Base-by-base conservation (phyloP, 2,329 filamentous ascomycete species). In the Fusarium graminum region DNA sequence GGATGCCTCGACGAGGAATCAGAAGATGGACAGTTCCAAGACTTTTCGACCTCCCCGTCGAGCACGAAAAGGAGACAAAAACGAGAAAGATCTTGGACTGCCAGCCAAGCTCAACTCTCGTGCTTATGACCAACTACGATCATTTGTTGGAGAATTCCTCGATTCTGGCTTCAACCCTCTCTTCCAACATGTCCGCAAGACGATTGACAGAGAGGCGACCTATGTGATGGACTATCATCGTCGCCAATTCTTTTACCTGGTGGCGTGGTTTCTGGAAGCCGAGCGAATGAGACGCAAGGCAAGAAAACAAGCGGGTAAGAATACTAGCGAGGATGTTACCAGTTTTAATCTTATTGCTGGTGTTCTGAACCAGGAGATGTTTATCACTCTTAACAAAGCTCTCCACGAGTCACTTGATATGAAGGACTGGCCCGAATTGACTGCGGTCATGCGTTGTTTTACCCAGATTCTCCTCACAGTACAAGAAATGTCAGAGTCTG, bases 101-200 rank as follows among this genome's bases (percentile, higher is more conserved):
- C 87, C 88, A 0, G 86, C 90, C 1, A 82, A 88, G 32, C 83
- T 99, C 14, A 92, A 91, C 17, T 79, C 86, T 3, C 83, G 86
- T 19, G 93, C 94, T n/a, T 89, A 87, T n/a, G 85, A 87, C 40
- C 89, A 93, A 66, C 83, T 99, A 10, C 88, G 90, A 47, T 82
- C 82, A 0, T 99, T 99, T 74, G 92, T 97, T 1, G 91, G 94
- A 69, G 94, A 98, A 43, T 97, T 99, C 71, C 81, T 99, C 5
- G 94, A 99, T 76, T 93, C 94, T 0, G 92, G 93, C 0, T 99
- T 99, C 81, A 99, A 98, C 74, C 94, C 94, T 6, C 81, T 94
- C 0, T 97, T 98, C 73, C 85, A 87, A 43, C 92, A 96, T 72
- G 81, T 97, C 13, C 89, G 95, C 51, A 94, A 92, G 77, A 92